Conservation (phyloP, 2,329 filamentous ascomycete species). For the Trichophyton mentagrophytes region DNA sequence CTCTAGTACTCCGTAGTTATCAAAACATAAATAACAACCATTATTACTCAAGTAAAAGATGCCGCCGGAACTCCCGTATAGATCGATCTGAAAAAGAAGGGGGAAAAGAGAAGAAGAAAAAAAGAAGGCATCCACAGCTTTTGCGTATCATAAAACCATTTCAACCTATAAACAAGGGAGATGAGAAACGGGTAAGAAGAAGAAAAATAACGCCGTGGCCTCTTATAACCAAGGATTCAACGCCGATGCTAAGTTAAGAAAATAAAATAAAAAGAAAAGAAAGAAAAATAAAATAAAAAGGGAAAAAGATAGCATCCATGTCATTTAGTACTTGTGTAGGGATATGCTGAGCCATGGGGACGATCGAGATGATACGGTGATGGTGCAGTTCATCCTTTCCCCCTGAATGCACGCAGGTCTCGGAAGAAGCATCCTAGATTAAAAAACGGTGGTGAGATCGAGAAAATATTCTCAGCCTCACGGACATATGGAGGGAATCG, state of each 20-base stretch:
- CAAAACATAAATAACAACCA: too few relatives aligned
- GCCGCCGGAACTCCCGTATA: too few relatives aligned
- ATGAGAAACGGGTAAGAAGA: neutral
- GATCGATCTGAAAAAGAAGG: too few relatives aligned
- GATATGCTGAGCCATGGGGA: neutral
- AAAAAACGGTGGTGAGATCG: neutral
- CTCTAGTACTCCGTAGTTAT: too few relatives aligned
- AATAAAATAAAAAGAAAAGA: neutral
- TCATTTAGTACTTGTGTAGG: neutral
- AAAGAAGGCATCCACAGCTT: neutral
- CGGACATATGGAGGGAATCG: neutral
- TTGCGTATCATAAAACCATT: neutral
- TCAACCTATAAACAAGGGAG: neutral
- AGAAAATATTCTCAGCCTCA: neutral
- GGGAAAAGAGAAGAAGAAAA: too few relatives aligned
- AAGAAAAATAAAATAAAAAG: neutral
- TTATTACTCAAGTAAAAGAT: too few relatives aligned
- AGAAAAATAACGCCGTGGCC: neutral
- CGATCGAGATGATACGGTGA: neutral
- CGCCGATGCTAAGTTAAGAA: neutral
- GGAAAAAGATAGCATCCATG: neutral
- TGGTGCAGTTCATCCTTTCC: too few relatives aligned
- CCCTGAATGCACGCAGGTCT: neutral
- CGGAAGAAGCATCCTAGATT: neutral
- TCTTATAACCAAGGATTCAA: neutral